A percentile compares a stretch with the other conserved stretches of the same genome.
These are phyloP conservation scores for Cyberlindnera veronae DNA, from an alignment of 805 yeast species.

Conservation along the genomic window DNA sequence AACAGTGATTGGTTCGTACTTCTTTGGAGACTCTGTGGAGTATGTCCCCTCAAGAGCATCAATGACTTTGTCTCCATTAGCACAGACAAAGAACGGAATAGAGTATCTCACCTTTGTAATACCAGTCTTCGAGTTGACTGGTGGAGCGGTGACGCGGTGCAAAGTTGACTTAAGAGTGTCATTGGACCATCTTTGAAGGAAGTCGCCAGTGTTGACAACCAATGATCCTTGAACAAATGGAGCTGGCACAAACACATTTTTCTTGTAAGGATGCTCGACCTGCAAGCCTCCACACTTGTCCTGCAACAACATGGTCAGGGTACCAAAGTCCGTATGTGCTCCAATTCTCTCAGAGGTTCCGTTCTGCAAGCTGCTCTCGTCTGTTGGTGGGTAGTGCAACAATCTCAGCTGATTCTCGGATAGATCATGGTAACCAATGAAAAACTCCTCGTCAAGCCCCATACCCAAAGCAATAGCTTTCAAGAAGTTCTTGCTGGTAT, in stretches of 20 bases:
- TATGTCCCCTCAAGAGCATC: slow-evolving; percentile 27
- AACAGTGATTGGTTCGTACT: slow-evolving; percentile 27
- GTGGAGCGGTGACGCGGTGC: slow-evolving; percentile 27
- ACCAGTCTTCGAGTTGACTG: slow-evolving; percentile 18
- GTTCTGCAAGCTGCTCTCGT: slow-evolving; percentile 12
- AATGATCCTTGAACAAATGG: slow-evolving; percentile 21
- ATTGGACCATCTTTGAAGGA: slow-evolving; percentile 28
- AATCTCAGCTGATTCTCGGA: slow-evolving; percentile 25
- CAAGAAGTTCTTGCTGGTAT: slow-evolving; percentile 16
- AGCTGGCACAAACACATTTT: slow-evolving; percentile 20
- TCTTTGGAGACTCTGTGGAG: slow-evolving; percentile 23
- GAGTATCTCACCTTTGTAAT: slow-evolving; percentile 26
- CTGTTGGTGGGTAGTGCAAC: slow-evolving; percentile 26
- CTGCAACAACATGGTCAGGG: slow-evolving; percentile 26
- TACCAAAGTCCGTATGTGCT: slow-evolving; percentile 29
- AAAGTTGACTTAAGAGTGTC: slow-evolving; percentile 25
- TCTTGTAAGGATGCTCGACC: slow-evolving; percentile 20
- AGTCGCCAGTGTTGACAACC: slow-evolving; percentile 25
- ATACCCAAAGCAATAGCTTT: slow-evolving; percentile 26
- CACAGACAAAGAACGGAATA: slow-evolving; percentile 28
- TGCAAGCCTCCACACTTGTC: slow-evolving; percentile 27
- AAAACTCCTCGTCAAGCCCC: slow-evolving; percentile 21
- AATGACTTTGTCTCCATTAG: slow-evolving; percentile 22
- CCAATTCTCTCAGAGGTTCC: slow-evolving; percentile 28
- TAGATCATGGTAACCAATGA: slow-evolving; percentile 21